Conservation (phyloP, 305 asterid species). For the Rubia occidens region DNA sequence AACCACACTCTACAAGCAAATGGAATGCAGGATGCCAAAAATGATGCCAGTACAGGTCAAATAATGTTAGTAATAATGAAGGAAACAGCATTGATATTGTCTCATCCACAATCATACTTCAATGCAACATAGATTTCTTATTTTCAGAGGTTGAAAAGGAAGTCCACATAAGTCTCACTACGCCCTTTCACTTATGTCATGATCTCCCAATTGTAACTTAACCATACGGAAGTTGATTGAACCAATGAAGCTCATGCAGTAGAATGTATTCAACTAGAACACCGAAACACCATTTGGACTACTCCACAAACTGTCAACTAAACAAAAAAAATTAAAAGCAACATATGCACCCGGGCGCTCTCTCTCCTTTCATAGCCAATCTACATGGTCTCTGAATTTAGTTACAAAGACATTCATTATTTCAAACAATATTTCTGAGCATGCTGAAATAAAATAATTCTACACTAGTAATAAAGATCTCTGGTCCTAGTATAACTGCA, state of each 20-base stretch:
- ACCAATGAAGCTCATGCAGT: not conserved
- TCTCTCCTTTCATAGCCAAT: not conserved
- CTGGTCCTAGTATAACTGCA: not conserved
- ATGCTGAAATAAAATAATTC: not conserved
- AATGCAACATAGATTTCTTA: not conserved
- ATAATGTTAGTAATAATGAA: not conserved
- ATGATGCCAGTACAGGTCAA: not conserved
- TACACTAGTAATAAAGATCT: not conserved
- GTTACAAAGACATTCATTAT: not conserved
- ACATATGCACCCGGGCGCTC: not conserved
- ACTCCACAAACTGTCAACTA: not conserved
- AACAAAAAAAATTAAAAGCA: not conserved
- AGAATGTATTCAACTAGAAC: not conserved
- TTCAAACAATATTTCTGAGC: not conserved
- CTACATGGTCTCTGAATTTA: not conserved
- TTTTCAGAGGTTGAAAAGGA: not conserved
- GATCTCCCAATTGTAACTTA: not conserved
- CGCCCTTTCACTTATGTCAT: not conserved
- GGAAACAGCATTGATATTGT: not conserved
- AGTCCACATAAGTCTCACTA: not conserved
- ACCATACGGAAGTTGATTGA: not conserved
- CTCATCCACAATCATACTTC: not conserved
- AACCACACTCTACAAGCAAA: not conserved
- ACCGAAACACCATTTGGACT: not conserved
- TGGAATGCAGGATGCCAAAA: not conserved